Evolutionary conservation across 768 basidiomycete species (phyloP).

Genomic region (Ramaria sp.): DNA sequence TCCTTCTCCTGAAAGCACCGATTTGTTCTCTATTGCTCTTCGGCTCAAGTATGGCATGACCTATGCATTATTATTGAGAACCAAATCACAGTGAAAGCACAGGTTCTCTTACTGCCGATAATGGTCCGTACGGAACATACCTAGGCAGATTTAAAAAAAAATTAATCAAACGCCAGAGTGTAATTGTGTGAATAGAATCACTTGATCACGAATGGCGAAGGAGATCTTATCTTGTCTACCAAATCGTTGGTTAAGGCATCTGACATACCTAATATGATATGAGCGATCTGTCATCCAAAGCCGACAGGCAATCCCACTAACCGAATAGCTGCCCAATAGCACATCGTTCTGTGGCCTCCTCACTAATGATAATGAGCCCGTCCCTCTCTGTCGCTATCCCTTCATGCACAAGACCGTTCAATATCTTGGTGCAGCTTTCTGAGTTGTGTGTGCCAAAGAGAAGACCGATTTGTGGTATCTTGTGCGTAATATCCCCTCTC

Average conservation of each 20-base stretch:
- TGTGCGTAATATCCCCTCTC: constrained; percentile 34
- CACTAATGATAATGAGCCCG: constrained; percentile 30
- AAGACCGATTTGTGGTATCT: constrained; percentile 39
- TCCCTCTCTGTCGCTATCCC: constrained; percentile 38
- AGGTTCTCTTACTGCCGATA: constrained; percentile 40
- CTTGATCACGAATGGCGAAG: constrained; percentile 73
- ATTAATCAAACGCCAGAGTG: constrained; percentile 10
- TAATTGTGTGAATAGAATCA: constrained; percentile 21
- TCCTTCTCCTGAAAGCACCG: constrained; percentile 58
- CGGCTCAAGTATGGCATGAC: constrained; percentile 87
- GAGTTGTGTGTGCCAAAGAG: constrained; percentile 87
- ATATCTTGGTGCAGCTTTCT: constrained; percentile 48
- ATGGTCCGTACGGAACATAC: constrained; percentile 67
- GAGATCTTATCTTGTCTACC: constrained; percentile 36
- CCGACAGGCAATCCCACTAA: constrained; percentile 21
- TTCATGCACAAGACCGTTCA: constrained; percentile 44
- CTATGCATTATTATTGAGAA: constrained; percentile 23
- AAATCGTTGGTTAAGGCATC: constrained; percentile 70
- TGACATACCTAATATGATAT: constrained; percentile 57
- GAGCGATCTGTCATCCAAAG: background rate
- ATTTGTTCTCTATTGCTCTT: constrained; percentile 89
- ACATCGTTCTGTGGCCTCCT: constrained; percentile 52
- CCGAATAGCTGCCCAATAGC: constrained; percentile 79
- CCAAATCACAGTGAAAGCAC: background rate
- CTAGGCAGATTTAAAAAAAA: constrained; percentile 22